Evolutionary conservation across 805 yeast species (phyloP).

Genomic region (Ogataea corticis): DNA sequence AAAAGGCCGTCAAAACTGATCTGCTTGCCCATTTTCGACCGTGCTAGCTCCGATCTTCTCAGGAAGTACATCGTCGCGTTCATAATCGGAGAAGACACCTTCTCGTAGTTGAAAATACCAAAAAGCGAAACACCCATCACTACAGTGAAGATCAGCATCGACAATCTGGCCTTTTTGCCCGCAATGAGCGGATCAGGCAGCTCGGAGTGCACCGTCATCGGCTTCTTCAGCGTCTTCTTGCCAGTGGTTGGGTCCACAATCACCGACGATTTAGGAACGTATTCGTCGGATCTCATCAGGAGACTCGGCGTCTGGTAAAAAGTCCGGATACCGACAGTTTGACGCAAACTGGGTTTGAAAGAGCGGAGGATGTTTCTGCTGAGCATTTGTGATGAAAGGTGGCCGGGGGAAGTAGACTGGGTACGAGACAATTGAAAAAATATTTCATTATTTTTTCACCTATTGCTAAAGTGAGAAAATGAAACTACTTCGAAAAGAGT

Average conservation of each 20-base stretch:
- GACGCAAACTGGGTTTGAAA: not conserved
- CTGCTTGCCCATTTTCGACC: conserved; percentile 67
- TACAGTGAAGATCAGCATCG: conserved; percentile 55
- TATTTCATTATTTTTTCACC: too few species aligned
- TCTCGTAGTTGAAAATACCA: conserved; percentile 89
- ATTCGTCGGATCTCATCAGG: conserved; percentile 17
- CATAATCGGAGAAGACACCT: conserved; percentile 84
- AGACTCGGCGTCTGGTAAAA: not conserved
- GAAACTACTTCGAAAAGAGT: too few species aligned
- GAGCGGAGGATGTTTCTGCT: not conserved
- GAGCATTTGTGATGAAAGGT: too few species aligned
- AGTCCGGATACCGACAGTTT: not conserved
- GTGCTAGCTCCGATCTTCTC: conserved; percentile 70
- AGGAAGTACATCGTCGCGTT: conserved; percentile 82
- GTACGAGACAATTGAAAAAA: not conserved
- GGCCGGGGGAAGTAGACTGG: too few species aligned
- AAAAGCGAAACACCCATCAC: conserved; percentile 56
- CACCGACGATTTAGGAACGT: conserved; percentile 22
- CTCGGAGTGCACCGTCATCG: conserved; percentile 71
- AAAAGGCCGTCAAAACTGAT: conserved; percentile 70
- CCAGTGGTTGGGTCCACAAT: conserved; percentile 26
- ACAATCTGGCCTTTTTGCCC: conserved; percentile 48
- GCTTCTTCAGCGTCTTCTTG: conserved; percentile 30
- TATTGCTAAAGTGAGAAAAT: too few species aligned
- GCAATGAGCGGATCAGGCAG: conserved; percentile 78